phyloP scores from a whole-genome alignment of 352 stramenopile genomes.

The Globisporangium yorkense region DNA sequence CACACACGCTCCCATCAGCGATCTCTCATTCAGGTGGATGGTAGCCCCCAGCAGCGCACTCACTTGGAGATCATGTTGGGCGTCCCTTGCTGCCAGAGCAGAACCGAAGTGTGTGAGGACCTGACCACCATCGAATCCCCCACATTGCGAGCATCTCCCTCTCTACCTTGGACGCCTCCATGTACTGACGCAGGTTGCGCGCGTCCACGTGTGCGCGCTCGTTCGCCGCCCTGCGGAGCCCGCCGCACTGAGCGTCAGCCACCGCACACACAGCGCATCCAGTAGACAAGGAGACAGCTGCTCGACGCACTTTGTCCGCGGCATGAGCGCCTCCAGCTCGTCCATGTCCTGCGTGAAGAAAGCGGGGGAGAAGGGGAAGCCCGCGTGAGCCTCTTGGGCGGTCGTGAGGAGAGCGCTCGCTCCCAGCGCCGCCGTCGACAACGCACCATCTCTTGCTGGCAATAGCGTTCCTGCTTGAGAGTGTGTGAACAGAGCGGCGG shows the following conservation, averaged over 20 bases:
- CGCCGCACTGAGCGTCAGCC: background rate
- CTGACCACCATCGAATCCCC: background rate
- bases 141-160: background rate
- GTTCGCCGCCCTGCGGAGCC: constrained; percentile 23
- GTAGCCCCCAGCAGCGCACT: background rate
- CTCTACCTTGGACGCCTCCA: constrained; percentile 32
- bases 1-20: constrained; percentile 1
- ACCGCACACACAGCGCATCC: background rate
- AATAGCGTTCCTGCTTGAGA: no score
- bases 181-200: constrained; percentile 55
- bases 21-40: background rate
- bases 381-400: background rate
- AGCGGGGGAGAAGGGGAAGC: background rate
- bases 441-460: no score
- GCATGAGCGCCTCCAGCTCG: constrained; percentile 66
- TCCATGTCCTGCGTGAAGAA: constrained; percentile 20
- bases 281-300: background rate
- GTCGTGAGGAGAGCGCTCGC: background rate
- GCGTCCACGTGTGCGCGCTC: constrained; percentile 42
- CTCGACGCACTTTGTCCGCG: constrained; percentile 48
- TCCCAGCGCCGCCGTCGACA: background rate
- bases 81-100: background rate
- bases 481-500: no score
- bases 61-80: constrained; percentile 14
- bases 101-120: background rate